Evolutionary conservation across 2,329 filamentous ascomycete genomes (phyloP).

Genomic region (Fusarium praegraminearum): DNA sequence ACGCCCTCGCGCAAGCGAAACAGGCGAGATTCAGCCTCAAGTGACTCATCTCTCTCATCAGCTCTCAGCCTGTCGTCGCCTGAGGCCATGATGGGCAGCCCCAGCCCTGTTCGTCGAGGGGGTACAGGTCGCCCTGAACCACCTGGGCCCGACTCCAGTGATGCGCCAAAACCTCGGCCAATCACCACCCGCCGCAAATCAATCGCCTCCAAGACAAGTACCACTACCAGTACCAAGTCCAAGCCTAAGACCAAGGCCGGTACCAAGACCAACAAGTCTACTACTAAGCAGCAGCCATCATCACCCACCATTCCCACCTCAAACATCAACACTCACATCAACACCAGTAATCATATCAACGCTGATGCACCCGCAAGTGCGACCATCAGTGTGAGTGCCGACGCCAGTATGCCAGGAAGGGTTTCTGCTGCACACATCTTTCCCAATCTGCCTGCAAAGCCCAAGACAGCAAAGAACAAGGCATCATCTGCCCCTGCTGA

Average conservation of each 20-base stretch:
- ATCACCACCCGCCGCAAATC: conserved; percentile 57
- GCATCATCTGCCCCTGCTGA: conserved; percentile 47
- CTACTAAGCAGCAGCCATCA: conserved; percentile 53
- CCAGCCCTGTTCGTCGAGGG: conserved; percentile 48
- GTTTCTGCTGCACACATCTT: conserved; percentile 52
- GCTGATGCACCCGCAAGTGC: conserved; percentile 44
- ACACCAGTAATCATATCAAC: conserved; percentile 14
- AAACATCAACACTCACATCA: conserved; percentile 28
- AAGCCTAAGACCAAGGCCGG: conserved; percentile 47
- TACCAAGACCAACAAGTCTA: conserved; percentile 46
- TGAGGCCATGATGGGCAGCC: conserved; percentile 49
- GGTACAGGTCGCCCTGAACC: conserved; percentile 42
- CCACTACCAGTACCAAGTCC: conserved; percentile 44
- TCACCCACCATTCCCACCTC: conserved; percentile 42
- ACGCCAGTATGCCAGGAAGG: conserved; percentile 58
- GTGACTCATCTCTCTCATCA: conserved; percentile 59
- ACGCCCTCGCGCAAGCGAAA: conserved; percentile 54
- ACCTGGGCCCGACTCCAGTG: conserved; percentile 49
- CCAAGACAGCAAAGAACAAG: conserved; percentile 49
- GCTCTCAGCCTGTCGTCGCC: conserved; percentile 56
- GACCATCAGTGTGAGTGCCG: conserved; percentile 45
- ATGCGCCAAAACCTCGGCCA: conserved; percentile 56
- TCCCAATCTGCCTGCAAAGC: conserved; percentile 50
- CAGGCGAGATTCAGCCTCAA: conserved; percentile 55
- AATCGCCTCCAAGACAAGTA: conserved; percentile 53